A percentile compares a stretch with the other conserved stretches of the same genome.
Evolutionary conservation across 306 rosid genomes (phyloP).

Genomic region (Mimosa bimucronata): DNA sequence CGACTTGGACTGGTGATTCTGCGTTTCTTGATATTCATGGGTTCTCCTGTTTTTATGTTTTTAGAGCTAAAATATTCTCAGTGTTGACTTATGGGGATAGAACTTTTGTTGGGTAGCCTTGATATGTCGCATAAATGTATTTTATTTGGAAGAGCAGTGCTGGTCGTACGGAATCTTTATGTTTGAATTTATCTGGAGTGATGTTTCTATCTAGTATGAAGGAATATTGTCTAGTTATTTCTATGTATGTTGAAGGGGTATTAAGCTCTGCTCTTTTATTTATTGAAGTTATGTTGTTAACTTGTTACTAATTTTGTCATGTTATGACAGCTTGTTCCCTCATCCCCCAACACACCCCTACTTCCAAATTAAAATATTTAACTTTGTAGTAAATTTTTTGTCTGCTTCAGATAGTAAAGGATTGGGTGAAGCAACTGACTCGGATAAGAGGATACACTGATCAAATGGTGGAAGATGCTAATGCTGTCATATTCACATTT

Average conservation of each 20-base stretch:
- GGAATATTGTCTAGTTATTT: neutral
- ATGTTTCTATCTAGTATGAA: neutral
- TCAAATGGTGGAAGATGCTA: constrained; percentile 94
- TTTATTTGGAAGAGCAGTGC: no score
- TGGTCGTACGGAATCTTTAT: no score
- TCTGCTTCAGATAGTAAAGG: constrained; percentile 66
- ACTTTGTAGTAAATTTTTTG: neutral
- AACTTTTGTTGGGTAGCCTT: neutral
- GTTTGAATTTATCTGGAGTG: constrained; percentile 8
- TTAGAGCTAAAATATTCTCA: neutral
- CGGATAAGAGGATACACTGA: constrained; percentile 80
- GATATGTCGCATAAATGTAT: neutral
- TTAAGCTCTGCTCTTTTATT: neutral
- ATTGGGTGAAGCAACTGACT: constrained; percentile 85
- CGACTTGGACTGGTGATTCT: constrained; percentile 56
- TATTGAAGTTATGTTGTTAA: neutral
- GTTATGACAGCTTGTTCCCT: neutral
- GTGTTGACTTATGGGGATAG: neutral
- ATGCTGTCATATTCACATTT: constrained; percentile 64
- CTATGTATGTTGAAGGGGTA: neutral
- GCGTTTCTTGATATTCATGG: neutral
- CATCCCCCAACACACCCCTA: neutral
- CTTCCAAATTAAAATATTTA: neutral
- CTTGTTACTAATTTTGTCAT: neutral
- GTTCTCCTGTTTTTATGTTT: neutral